Percentiles rank a stretch among this genome's conserved stretches.
Conservation (phyloP, 2,329 filamentous ascomycete species). For the Aspergillus sp. region DNA sequence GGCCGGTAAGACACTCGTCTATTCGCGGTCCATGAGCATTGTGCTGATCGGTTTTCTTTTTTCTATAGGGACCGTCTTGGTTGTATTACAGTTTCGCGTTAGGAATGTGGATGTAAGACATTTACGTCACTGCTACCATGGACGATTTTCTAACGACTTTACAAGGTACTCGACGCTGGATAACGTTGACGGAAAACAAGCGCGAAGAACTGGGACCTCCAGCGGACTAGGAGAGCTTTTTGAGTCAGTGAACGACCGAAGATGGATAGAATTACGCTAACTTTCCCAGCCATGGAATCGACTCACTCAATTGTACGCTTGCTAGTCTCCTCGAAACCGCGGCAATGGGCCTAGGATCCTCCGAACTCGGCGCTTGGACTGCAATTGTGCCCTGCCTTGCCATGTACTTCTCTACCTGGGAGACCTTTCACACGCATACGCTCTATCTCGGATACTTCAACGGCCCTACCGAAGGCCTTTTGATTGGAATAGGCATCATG, state of each 20-base stretch:
- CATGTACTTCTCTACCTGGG: constrained; percentile 99
- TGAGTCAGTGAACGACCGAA: constrained; percentile 56
- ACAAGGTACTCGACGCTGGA: constrained; percentile 87
- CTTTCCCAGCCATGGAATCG: constrained; percentile 75
- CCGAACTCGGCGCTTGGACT: constrained; percentile 83
- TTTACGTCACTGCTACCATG: not conserved
- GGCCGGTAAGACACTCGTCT: constrained; percentile 64
- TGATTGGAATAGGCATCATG: constrained; percentile 87
- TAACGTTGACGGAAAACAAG: constrained; percentile 98
- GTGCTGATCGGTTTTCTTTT: constrained; percentile 16
- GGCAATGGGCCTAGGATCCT: constrained; percentile 86
- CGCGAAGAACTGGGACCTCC: constrained; percentile 88
- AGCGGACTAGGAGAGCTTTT: constrained; percentile 95
- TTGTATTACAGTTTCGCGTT: constrained; percentile 94
- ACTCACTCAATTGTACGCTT: constrained; percentile 95
- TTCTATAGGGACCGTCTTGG: constrained; percentile 80
- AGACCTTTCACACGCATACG: constrained; percentile 98
- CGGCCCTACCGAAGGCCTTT: constrained; percentile 90
- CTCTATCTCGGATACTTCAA: constrained; percentile 96
- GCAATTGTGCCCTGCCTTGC: constrained; percentile 86
- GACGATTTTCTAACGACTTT: constrained; percentile 16
- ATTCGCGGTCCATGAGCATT: not conserved
- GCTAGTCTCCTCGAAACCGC: constrained; percentile 87
- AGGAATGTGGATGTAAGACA: constrained; percentile 84
- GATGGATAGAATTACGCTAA: constrained; percentile 25